These are phyloP conservation scores for Solanum hybrid DNA, from an alignment of 305 asterid species.

Conservation along the genomic window DNA sequence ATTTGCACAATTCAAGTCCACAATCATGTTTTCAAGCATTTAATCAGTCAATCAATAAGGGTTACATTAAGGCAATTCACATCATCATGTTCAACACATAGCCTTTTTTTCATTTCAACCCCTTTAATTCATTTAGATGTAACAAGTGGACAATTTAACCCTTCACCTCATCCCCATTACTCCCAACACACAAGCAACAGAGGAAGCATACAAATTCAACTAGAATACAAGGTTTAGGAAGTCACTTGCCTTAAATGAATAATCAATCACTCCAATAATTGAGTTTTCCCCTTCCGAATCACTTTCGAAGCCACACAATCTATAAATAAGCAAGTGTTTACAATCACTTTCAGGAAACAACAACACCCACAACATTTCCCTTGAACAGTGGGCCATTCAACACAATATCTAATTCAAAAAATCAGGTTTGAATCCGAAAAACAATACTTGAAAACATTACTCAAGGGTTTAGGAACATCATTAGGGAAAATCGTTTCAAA, in stretches of 20 bases:
- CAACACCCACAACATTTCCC: not conserved
- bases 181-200: not conserved
- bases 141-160: not conserved
- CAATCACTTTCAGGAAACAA: not conserved
- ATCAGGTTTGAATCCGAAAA: too few species aligned
- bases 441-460: not conserved
- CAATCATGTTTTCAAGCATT: not conserved
- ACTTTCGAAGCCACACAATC: not conserved
- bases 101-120: not conserved
- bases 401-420: not conserved
- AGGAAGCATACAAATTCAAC: not conserved
- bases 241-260: not conserved
- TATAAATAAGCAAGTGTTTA: not conserved
- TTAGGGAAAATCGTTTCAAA: not conserved
- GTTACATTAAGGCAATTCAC: not conserved
- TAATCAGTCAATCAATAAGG: not conserved
- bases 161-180: not conserved
- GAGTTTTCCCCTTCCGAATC: not conserved
- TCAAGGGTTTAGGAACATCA: not conserved
- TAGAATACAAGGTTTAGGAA: too few species aligned
- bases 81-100: not conserved
- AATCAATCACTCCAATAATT: not conserved
- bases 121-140: not conserved
- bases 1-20: not conserved
- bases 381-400: not conserved